Evolutionary conservation across 1,139 yeast genomes (phyloP), one percentile per base, ranked within the genome.

Genomic region (Ogataea hybrid): DNA sequence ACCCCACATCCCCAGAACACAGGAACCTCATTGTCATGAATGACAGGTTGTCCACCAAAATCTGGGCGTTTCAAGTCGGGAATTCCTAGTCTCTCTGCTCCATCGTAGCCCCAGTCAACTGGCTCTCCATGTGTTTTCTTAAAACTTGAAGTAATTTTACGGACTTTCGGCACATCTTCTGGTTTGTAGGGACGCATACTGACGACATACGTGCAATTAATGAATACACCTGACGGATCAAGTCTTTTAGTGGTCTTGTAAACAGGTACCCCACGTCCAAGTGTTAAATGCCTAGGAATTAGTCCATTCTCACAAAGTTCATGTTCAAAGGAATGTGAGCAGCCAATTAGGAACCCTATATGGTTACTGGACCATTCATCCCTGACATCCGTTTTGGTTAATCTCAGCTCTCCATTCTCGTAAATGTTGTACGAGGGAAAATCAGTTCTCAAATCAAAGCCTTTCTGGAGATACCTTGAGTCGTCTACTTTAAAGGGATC

Each of bases 1-100:
- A 67, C 69, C 5, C 70, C 70, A 44, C 70, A 67, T 1, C 62
- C 70, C 70, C 70, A 67, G 36, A 67, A 67, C 3, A 65, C 68
- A 2, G 71, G 70, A 6, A 67, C 44, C 40, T 67, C 70, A 35
- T 55, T 67, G 0, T 52, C 60, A 7, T 42, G 49, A 16, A 62
- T 51, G 17, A 39, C 49, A 5, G 55, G 53, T 3, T 52, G 32
- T 17, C 62, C 64, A 6, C 68, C 67, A 44, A 53, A 63, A 6
- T 63, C 67, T 1, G 67, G 66, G 8, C 31, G 42, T 3, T 29
- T 35, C 3, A 63, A 35, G 35, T 61, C 54, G 9, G 43, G 36
- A 20, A 64, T 62, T 2, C 68, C 68, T 21, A 67, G 46, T 29
- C 65, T 51, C 28, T 52, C 45, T 1, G 57, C 53, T 3, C 63